phyloP scores from a whole-genome alignment of 495 filamentous ascomycete species.

The Tuber indicum region DNA sequence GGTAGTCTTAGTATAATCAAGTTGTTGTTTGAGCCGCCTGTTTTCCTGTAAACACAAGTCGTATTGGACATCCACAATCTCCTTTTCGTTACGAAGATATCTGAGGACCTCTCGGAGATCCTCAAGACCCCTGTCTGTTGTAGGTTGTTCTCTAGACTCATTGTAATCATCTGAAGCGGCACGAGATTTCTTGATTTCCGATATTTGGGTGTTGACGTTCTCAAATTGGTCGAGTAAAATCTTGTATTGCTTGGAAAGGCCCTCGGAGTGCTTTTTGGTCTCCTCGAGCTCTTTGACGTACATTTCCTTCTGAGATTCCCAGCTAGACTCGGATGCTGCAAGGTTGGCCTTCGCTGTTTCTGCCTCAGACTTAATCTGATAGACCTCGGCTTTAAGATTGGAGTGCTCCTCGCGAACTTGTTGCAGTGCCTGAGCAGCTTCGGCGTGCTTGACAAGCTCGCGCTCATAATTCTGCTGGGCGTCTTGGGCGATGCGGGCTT shows the following conservation, averaged over 20 bases:
- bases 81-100: constrained; percentile 90
- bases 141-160: constrained; percentile 43
- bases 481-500: constrained; percentile 85
- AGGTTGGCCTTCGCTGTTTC: constrained; percentile 74
- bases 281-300: constrained; percentile 80
- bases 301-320: constrained; percentile 69
- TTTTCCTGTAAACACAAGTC: constrained; percentile 78
- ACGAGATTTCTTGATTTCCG: constrained; percentile 66
- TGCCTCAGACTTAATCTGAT: constrained; percentile 63
- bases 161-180: constrained; percentile 49
- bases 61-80: constrained; percentile 92
- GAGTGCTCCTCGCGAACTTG: constrained; percentile 71
- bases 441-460: constrained; percentile 88
- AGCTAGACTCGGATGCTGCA: constrained; percentile 74
- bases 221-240: constrained; percentile 84
- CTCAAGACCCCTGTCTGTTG: constrained; percentile 51
- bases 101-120: constrained; percentile 81
- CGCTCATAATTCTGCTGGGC: constrained; percentile 93
- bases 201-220: constrained; percentile 68
- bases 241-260: constrained; percentile 76
- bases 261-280: constrained; percentile 67
- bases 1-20: constrained; percentile 76
- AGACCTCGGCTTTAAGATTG: constrained; percentile 67
- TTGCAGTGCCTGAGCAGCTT: constrained; percentile 77
- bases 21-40: constrained; percentile 79